Evolutionary conservation across 169 alveolate genomes (phyloP).

Genomic region (Plasmodium sp.): DNA sequence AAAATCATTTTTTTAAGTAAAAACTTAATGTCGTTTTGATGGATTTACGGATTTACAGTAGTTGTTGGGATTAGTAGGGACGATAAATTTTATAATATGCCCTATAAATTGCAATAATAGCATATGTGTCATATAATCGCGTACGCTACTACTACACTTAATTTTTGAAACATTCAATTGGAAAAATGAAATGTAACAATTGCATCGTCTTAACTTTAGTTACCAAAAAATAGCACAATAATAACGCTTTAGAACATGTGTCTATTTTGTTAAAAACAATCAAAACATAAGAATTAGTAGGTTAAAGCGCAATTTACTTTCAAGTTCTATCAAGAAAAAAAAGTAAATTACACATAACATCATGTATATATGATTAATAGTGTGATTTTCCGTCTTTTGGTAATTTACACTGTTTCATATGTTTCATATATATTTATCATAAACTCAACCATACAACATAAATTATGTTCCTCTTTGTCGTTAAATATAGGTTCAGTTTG

Average conservation of each 20-base stretch:
- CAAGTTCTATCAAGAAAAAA: neutral
- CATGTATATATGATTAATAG: neutral
- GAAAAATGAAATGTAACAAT: neutral
- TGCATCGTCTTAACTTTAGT: neutral
- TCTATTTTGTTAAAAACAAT: neutral
- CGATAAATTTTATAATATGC: neutral
- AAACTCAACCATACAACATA: neutral
- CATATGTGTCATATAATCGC: neutral
- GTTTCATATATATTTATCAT: neutral
- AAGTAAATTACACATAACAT: neutral
- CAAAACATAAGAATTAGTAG: neutral
- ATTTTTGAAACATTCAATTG: neutral
- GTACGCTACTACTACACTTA: neutral
- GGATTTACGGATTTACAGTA: neutral
- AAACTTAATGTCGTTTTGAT: neutral
- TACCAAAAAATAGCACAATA: neutral
- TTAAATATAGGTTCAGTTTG: neutral
- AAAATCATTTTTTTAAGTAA: neutral
- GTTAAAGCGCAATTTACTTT: neutral
- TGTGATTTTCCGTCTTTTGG: neutral
- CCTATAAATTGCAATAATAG: neutral
- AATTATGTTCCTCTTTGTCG: neutral
- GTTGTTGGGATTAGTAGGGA: neutral
- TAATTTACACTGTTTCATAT: neutral
- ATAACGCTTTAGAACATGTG: neutral